phyloP scores from a whole-genome alignment of 306 rosid genomes.

The Sicyos baderoa region DNA sequence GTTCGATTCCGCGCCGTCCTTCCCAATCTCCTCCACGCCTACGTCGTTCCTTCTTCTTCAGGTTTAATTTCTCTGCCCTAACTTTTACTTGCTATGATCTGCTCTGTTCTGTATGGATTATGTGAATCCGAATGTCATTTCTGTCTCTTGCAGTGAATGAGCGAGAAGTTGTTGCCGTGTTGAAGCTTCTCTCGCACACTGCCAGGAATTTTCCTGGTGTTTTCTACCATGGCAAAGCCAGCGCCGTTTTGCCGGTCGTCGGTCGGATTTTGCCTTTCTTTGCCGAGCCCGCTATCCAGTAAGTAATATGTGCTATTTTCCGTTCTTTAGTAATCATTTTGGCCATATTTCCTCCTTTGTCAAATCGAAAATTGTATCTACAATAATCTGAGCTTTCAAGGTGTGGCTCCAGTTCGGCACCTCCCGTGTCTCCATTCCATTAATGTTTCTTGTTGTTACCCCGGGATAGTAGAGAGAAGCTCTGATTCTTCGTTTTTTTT shows the following conservation, averaged over 20 bases:
- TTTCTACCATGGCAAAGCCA: slow-evolving; percentile 55
- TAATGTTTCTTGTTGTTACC: no score
- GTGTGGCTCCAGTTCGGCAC: no score
- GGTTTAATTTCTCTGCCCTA: slow-evolving; percentile 28
- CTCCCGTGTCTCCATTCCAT: no score
- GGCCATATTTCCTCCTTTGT: no score
- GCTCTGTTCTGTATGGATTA: not conserved
- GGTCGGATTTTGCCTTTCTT: slow-evolving; percentile 77
- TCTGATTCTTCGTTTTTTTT: no score
- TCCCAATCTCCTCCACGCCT: slow-evolving; percentile 62
- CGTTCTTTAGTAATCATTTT: not conserved
- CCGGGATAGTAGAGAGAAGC: no score
- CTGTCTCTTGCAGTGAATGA: slow-evolving; percentile 34
- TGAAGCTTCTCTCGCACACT: slow-evolving; percentile 59
- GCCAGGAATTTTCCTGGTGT: slow-evolving; percentile 71
- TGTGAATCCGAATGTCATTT: not conserved
- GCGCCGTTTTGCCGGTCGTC: slow-evolving; percentile 47
- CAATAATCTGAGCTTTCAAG: not conserved
- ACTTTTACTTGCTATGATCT: not conserved
- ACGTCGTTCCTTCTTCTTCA: slow-evolving; percentile 59
- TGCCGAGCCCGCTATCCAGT: slow-evolving; percentile 57
- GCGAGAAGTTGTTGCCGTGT: slow-evolving; percentile 60
- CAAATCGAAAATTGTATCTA: not conserved
- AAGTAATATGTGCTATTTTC: not conserved
- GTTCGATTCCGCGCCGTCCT: slow-evolving; percentile 70